These are phyloP conservation scores for Paxillus involutus DNA, from an alignment of 768 basidiomycete species.

Conservation along the genomic window DNA sequence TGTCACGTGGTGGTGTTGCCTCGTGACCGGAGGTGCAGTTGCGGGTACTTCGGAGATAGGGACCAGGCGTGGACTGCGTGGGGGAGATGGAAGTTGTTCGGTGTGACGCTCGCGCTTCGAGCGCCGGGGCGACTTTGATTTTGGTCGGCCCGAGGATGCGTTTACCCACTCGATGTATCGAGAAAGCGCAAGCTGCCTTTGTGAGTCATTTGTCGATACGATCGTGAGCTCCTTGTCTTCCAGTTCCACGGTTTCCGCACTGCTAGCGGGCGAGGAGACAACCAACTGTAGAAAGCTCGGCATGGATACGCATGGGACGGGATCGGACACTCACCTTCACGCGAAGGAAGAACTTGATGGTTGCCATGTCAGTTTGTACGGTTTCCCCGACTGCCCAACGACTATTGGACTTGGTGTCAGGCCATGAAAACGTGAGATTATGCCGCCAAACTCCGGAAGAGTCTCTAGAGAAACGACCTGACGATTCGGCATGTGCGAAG, in stretches of 20 bases:
- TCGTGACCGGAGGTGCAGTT: slow-evolving; percentile 3
- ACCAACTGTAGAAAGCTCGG: slow-evolving; percentile 40
- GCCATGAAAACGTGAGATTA: slow-evolving; percentile 72
- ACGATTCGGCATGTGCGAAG: slow-evolving; percentile 59
- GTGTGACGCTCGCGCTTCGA: slow-evolving; percentile 32
- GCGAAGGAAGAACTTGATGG: slow-evolving; percentile 68
- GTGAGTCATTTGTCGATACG: slow-evolving; percentile 68
- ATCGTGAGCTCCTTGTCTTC: slow-evolving; percentile 64
- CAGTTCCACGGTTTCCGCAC: slow-evolving; percentile 65
- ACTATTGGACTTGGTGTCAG: slow-evolving; percentile 61
- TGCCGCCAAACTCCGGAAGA: slow-evolving; percentile 59
- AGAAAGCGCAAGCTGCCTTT: slow-evolving; percentile 62
- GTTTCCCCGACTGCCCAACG: slow-evolving; percentile 84
- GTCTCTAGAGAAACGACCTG: slow-evolving; percentile 56
- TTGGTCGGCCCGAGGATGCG: slow-evolving; percentile 38
- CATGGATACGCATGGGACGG: slow-evolving; percentile 5
- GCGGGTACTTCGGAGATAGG: slow-evolving; percentile 8
- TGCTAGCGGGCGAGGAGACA: slow-evolving; percentile 44
- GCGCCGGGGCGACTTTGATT: slow-evolving; percentile 58
- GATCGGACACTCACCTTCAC: slow-evolving; percentile 53
- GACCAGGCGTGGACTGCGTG: slow-evolving; percentile 29
- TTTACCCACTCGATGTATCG: slow-evolving; percentile 51
- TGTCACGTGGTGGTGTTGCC: slow-evolving; percentile 4
- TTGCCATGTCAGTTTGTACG: slow-evolving; percentile 60
- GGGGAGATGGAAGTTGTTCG: slow-evolving; percentile 40